Percentiles rank a stretch among this genome's conserved stretches.
Conservation (phyloP, 2,329 filamentous ascomycete genomes). For the Botrytis squamosa region DNA sequence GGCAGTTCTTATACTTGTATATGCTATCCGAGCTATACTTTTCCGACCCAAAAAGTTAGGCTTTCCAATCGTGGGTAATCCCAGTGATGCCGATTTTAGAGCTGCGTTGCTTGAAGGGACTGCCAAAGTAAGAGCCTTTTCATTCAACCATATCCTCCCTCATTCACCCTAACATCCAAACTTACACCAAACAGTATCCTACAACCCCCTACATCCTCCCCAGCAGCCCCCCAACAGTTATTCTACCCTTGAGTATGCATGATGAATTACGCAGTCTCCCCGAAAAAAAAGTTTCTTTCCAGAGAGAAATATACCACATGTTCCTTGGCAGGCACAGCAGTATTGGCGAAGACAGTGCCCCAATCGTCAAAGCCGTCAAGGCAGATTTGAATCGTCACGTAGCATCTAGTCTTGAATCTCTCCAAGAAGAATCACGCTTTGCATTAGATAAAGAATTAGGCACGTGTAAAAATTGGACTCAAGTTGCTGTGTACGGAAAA, state of each 20-base stretch:
- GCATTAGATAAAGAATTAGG: conserved; percentile 32
- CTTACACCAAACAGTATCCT: not conserved
- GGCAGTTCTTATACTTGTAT: not conserved
- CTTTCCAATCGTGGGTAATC: not conserved
- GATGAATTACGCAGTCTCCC: not conserved
- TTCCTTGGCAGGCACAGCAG: not conserved
- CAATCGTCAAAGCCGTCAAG: conserved; percentile 27
- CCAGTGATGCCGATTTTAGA: not conserved
- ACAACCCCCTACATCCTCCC: not conserved
- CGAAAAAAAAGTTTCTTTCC: not conserved
- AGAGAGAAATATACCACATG: not conserved
- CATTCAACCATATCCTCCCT: no score
- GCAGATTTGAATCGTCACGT: conserved; percentile 33
- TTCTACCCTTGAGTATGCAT: not conserved
- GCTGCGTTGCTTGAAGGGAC: not conserved
- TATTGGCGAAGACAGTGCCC: not conserved
- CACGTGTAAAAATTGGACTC: conserved; percentile 30
- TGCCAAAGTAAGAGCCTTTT: not conserved
- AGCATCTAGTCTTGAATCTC: conserved; percentile 23
- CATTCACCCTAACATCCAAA: not conserved
- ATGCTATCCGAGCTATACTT: not conserved
- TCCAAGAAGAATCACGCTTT: conserved; percentile 34
- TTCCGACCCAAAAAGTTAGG: not conserved
- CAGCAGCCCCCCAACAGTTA: not conserved
- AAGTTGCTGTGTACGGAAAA: not conserved